Evolutionary conservation across 2,329 filamentous ascomycete species (phyloP), one percentile per base, ranked within the genome.

Genomic region (Aureobasidium sp.): DNA sequence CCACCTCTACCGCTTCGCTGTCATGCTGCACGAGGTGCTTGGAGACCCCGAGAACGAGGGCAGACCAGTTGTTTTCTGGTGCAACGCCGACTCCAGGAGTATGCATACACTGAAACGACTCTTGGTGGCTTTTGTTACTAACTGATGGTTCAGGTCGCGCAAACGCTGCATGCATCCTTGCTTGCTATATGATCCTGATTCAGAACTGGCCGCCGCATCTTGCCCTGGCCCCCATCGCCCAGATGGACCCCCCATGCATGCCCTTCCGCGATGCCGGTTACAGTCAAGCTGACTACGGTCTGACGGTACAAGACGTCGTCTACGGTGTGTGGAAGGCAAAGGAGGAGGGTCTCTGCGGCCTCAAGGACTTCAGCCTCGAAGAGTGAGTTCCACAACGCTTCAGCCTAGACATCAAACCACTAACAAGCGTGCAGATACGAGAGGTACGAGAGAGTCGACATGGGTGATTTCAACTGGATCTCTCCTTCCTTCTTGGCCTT

Each of bases 381-480:
- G 90, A 96, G 83, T 85, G 74, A 67, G 82, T 75, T 49, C 13
- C 8, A n/a, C 35, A 13, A 19, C 4, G 11, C 3, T 43, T 5
- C 2, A 45, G 11, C n/a, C 2, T 4, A 40, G 6, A 19, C 21
- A 45, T 7, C n/a, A 31, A 11, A n/a, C 15, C 1, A 25, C 51
- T 55, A n/a, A 55, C 51, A 33, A 9, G 38, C 6, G 7, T 27
- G 10, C 11, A 85, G 82, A 63, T 99, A 99, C 73, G 94, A 99
- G 77, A 88, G 84, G 72, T 99, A 84, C 69, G 94, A 99, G 77
- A 84, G 94, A 61, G 94, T 99, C 21, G 94, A 99, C 73, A 91
- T 96, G 79, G 94, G 94, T 64, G 94, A 99, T 77, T 99, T 99
- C 87, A 99, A 99, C 83, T 99, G 94, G 94, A 84, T 99, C 62